Evolutionary conservation across 23 red algal species (phyloP).

Genomic region (Gracilariopsis chorda): DNA sequence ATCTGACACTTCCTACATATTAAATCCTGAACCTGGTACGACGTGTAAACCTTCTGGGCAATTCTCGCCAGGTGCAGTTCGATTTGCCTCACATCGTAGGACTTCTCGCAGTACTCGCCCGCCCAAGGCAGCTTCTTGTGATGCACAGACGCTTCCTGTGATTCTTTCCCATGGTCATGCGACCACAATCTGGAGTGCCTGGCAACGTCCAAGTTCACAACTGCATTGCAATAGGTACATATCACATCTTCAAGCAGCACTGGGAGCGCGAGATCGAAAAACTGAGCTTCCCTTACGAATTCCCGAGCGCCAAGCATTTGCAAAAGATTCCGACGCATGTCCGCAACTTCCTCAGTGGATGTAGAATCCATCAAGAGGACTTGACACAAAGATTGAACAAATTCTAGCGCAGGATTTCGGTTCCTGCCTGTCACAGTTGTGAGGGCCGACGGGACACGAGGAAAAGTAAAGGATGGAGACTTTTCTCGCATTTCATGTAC

Average conservation of each 20-base stretch:
- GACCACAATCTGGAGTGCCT: constrained; percentile 51
- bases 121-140: constrained; percentile 46
- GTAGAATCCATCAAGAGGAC: constrained; percentile 50
- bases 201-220: constrained; percentile 71
- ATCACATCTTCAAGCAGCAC: constrained; percentile 67
- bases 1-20: constrained; percentile 60
- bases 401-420: constrained; percentile 65
- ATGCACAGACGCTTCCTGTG: not conserved
- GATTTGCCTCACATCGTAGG: constrained; percentile 57
- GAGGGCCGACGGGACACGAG: constrained; percentile 30
- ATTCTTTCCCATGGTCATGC: not conserved
- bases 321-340: constrained; percentile 60
- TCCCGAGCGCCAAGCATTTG: constrained; percentile 75
- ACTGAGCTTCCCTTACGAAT: constrained; percentile 67
- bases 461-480: constrained; percentile 40
- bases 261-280: constrained; percentile 33
- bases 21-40: constrained; percentile 80
- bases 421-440: not conserved
- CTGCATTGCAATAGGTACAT: constrained; percentile 72
- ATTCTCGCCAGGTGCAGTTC: constrained; percentile 55
- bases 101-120: constrained; percentile 60
- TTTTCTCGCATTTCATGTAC: constrained; percentile 68
- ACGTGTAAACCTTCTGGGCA: constrained; percentile 48
- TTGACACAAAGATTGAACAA: constrained; percentile 62
- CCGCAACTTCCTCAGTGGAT: constrained; percentile 51